Base-by-base conservation (phyloP, 2,329 filamentous ascomycete species). In the Sporothrix luriei region DNA sequence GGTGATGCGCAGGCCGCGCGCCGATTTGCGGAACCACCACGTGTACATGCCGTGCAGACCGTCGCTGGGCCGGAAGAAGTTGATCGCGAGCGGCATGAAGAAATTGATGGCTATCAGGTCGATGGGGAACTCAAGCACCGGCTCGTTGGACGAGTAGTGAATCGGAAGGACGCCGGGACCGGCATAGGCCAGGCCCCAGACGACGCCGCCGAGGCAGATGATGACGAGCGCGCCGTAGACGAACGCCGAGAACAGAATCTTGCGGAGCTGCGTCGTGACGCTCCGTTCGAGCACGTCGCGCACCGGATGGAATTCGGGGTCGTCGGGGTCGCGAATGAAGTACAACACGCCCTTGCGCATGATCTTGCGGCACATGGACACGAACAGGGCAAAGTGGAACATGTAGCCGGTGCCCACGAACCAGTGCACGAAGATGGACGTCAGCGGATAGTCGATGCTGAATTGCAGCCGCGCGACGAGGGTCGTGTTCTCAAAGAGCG, bases 311-410 rank as follows among this genome's bases (percentile, higher is more conserved):
- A 99, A 99, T 14, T 95, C 97, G 10, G 96, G 95, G 79, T 99
- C 95, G 78, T 99, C 96, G 7, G 95, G 95, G 78, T 99, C 96
- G 72, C 95, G 89, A 75, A 99, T 99, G 78, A 99, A 99, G 82
- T 97, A 98, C 71, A 99, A 84, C 52, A 99, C 95, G 66, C 95
- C 95, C 74, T 89, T 93, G 73, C 95, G 90, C 90, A 99, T 92
- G 71, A 98, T 97, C 82, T 97, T 97, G 72, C 95, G 90, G 80
- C 95, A 99, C 94, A 99, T 98, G 69, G 94, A 96, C 21, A 99
- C 95, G 77, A 99, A 99, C 3, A 99, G 86, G 5, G 95, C 95
- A 78, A 99, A 99, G 78, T 99, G 95, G 81, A 99, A 99, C 96
- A 99, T 99, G 80, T 99, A 99, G 73, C 94, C 97, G 3, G 95